Evolutionary conservation across 139 green algal genomes (phyloP), one percentile per base, ranked within the genome.

Genomic region (Chlamydomonas schloesseri): DNA sequence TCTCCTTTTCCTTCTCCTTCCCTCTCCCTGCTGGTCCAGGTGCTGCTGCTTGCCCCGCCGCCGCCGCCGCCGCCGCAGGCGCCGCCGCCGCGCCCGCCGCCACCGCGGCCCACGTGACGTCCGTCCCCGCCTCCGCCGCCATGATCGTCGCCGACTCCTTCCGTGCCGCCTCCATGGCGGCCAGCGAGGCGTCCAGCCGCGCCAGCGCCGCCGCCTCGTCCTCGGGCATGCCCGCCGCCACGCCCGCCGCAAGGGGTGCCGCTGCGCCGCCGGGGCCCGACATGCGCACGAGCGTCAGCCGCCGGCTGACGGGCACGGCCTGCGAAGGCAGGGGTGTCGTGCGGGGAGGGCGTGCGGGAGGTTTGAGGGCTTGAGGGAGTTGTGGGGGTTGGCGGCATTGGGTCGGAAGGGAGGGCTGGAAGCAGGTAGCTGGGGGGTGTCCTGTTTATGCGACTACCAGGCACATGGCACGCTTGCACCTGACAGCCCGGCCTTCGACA

Each of bases 1-100:
- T 33, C 46, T 88, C 8, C 72, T 88, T 64, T 42, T 88, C 53
- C 33, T 88, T 47, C 37, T 75, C 42, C 70, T 58, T 31, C 69
- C 46, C 28, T 78, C 58, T 33, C 75, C 67, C 23, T n/a, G 34
- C 57, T 67, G 55, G 1, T 82, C 55, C n/a, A n/a, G n/a, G n/a
- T n/a, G n/a, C 24, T 74, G 34, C 6, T 71, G 14, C 37, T 57
- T 47, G 34, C 53, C 36, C 36, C 10, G 62, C 17, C 36, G 42
- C 26, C 23, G 10, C 36, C 34, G 53, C 8, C 3, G 13, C 34
- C 17, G 21, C 46, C 65, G 9, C 26, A 21, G 24, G 14, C 15
- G 47, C 46, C 31, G 31, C 80, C 47, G 4, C 69, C 24, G 31
- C 57, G n/a, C 36, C 80, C 36, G 36, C 23, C 37, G 75, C 34